Evolutionary conservation across 73 alveolate genomes (phyloP).

Genomic region (Urostyla sp.): DNA sequence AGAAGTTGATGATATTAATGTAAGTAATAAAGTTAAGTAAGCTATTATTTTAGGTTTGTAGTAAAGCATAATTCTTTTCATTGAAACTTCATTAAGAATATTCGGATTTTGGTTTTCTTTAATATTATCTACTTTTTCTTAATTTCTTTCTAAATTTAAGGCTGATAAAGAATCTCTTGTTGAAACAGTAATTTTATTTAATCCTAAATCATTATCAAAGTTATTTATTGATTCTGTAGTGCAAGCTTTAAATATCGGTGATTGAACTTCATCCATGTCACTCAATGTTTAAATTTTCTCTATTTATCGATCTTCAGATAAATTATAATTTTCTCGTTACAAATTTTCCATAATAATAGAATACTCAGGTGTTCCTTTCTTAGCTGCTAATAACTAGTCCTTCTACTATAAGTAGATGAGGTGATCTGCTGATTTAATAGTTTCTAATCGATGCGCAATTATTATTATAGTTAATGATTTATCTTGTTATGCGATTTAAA

Average conservation of each 20-base stretch:
- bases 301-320: background rate
- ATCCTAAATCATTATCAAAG: background rate
- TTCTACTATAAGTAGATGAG: background rate
- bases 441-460: slow-evolving; percentile 79
- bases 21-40: too few species aligned
- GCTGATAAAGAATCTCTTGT: too few species aligned
- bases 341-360: background rate
- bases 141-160: too few species aligned
- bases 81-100: background rate
- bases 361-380: slow-evolving; percentile 19
- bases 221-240: background rate
- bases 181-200: too few species aligned
- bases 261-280: background rate
- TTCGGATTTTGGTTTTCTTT: background rate
- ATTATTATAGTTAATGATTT: slow-evolving; percentile 57
- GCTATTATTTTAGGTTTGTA: slow-evolving; percentile 21
- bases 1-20: background rate
- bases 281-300: background rate
- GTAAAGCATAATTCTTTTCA: slow-evolving; percentile 6
- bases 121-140: background rate
- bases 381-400: background rate
- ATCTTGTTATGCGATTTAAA: slow-evolving; percentile 55
- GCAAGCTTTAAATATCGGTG: background rate
- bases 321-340: background rate
- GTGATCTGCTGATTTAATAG: slow-evolving; percentile 79